Base-by-base conservation (phyloP, 805 yeast species). In the Teunomyces tritomae region DNA sequence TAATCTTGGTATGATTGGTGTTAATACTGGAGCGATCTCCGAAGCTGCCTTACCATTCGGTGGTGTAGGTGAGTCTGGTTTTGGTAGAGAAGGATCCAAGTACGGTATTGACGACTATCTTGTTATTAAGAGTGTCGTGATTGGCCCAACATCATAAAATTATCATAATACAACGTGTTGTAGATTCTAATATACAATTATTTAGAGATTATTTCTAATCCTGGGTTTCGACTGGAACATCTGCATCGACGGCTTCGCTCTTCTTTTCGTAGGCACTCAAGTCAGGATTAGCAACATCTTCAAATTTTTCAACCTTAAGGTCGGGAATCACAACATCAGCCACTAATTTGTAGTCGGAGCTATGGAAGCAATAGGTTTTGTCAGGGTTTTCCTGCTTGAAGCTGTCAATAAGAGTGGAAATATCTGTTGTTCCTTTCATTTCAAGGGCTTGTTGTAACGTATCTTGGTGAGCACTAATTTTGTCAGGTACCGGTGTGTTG, bases 1-100 rank as follows among this genome's bases (percentile, higher is more conserved):
- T 45, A 82, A 88, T 54, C 81, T 77, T 27, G 96, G 95, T 42
- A 88, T 88, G 95, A 78, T 88, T 45, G 94, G 94, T 36, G 83
- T 81, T 48, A 88, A 88, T 67, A 80, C 89, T 8, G 94, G 94
- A 26, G 68, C 78, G 8, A 78, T 88, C 47, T 80, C 88, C 13
- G 92, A 71, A 51, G 78, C 86, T 14, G 75, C 85, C n/a, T 60
- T 83, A 51, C 87, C 88, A 39, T 84, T 83, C 58, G 95, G 95
- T 17, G 95, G 95, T 44, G 76, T 87, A 41, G 85, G 85, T 59
- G 80, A 84, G 65, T 82, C 88, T 32, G 95, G 92, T 1, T 84
- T 83, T 56, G 92, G 94, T 46, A 79, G 90, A 65, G 91, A 86
- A 69, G 91, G 90, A 48, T 84, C 90, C 20, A 77, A 78, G 58